Evolutionary conservation across 2,329 filamentous ascomycete species (phyloP).

Genomic region (Neobulgaria alba): DNA sequence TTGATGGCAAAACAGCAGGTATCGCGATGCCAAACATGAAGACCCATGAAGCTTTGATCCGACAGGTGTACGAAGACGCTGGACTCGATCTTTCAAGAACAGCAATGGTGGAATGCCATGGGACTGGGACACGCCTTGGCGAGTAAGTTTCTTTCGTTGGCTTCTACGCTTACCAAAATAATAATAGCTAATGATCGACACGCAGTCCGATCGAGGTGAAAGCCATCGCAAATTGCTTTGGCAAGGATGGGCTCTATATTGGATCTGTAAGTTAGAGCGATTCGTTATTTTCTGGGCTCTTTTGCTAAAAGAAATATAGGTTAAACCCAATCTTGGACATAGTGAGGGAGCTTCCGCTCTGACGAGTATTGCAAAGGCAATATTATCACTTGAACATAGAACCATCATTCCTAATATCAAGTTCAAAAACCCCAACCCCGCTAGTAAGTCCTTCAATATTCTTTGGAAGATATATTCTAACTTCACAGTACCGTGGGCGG

Average conservation of each 20-base stretch:
- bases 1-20: slow-evolving; percentile 48
- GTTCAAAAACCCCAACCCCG: slow-evolving; percentile 14
- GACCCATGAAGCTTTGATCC: slow-evolving; percentile 30
- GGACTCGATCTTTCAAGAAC: slow-evolving; percentile 8
- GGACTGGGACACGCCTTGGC: slow-evolving; percentile 23
- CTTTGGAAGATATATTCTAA: slow-evolving; percentile 25
- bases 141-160: too few species aligned
- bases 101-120: slow-evolving; percentile 24
- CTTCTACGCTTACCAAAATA: too few species aligned
- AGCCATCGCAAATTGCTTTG: slow-evolving; percentile 6
- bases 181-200: too few species aligned
- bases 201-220: slow-evolving; percentile 7
- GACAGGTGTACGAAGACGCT: slow-evolving; percentile 7
- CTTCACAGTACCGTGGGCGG: slow-evolving; percentile 15
- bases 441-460: slow-evolving; percentile 18
- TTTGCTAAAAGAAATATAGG: too few species aligned
- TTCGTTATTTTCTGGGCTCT: too few species aligned
- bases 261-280: slow-evolving; percentile 31
- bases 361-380: slow-evolving; percentile 20
- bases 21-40: slow-evolving; percentile 43
- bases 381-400: slow-evolving; percentile 18
- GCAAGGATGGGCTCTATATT: slow-evolving; percentile 10
- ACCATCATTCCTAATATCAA: slow-evolving; percentile 15
- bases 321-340: slow-evolving; percentile 31
- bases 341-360: slow-evolving; percentile 18